A percentile compares a stretch with the other conserved stretches of the same genome.
phyloP scores from a whole-genome alignment of 164 flowering plant species.

The Euptelea pleiosperma region DNA sequence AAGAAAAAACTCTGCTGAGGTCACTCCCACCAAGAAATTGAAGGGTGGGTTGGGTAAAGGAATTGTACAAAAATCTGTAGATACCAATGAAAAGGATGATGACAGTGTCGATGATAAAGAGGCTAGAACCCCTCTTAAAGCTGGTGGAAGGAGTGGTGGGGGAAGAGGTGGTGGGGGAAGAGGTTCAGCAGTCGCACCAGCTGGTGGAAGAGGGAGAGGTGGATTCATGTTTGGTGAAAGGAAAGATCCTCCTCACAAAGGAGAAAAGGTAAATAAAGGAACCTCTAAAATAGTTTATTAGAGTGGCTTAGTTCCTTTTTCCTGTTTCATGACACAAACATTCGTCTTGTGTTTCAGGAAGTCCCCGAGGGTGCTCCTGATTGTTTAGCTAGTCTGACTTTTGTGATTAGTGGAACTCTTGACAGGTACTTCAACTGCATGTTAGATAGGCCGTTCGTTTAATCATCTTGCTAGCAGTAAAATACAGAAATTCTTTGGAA shows the following conservation, averaged over 20 bases:
- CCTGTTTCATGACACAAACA: constrained; percentile 7
- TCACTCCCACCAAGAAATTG: constrained; percentile 65
- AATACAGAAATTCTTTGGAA: not conserved
- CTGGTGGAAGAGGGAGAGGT: constrained; percentile 59
- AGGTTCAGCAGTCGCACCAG: constrained; percentile 23
- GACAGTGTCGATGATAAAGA: constrained; percentile 34
- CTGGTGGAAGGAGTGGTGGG: constrained; percentile 57
- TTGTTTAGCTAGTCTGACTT: constrained; percentile 83
- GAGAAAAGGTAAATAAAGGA: constrained; percentile 65
- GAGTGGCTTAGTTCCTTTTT: no score
- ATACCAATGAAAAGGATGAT: constrained; percentile 47
- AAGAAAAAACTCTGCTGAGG: constrained; percentile 33
- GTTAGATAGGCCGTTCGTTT: not conserved
- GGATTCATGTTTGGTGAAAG: constrained; percentile 96
- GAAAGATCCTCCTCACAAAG: constrained; percentile 97
- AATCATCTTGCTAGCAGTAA: not conserved
- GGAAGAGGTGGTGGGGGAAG: constrained; percentile 50
- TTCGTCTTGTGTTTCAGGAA: constrained; percentile 53
- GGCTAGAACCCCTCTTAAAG: constrained; percentile 29
- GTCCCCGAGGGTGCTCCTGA: constrained; percentile 89
- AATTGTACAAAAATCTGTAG: constrained; percentile 35
- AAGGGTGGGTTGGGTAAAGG: constrained; percentile 60
- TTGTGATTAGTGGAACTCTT: constrained; percentile 98
- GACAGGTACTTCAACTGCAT: constrained; percentile 69
- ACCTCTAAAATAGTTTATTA: no score